Evolutionary conservation across 2,329 filamentous ascomycete genomes (phyloP), one percentile per base, ranked within the genome.

Genomic region (Penicillium sp.): DNA sequence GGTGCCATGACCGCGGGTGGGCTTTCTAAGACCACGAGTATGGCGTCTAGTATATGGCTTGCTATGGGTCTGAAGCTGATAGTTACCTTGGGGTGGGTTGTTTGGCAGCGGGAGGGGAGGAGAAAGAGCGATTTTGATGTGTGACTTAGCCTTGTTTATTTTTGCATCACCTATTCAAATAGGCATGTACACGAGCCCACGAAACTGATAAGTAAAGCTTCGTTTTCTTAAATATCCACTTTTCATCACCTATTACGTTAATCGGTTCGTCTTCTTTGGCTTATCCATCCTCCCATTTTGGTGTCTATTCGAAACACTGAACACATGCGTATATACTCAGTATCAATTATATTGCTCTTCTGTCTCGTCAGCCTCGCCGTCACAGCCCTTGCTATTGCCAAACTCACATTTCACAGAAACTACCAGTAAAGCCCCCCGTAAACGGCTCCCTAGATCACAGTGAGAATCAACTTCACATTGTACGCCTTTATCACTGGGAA

Each of bases 1-100:
- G 77, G 77, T 1, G 76, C 74, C 1, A 74, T 78, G 69, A 69
- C 75, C 1, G 74, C 75, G 0, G 77, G 76, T 0, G 72, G 75
- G 2, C 59, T 78, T 54, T 71, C 73, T 7, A 77, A 74, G 55
- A 61, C 63, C 2, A 68, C 71, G 0, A 67, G 65, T 6, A 71
- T 78, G 68, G 70, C 70, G 4, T 68, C 70, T 41, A 73, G 74
- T 45, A 63, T 78, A 49, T 79, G 76, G 77, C 52, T 78, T 39
- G 76, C 76, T 1, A 70, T 73, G 21, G 72, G 61, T 4, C 56
- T 77, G 53, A 79, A 79, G 58, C 55, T 68, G 9, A 35, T 42
- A 3, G 68, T 79, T 13, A 72, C 69, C 3, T 17, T 75, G 17
- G 68, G 61, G 15, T 79, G 72, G 68, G 64, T 71, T 25, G 64